Base-by-base conservation (phyloP, 805 yeast species). In the Myxozyma lipomycoides region DNA sequence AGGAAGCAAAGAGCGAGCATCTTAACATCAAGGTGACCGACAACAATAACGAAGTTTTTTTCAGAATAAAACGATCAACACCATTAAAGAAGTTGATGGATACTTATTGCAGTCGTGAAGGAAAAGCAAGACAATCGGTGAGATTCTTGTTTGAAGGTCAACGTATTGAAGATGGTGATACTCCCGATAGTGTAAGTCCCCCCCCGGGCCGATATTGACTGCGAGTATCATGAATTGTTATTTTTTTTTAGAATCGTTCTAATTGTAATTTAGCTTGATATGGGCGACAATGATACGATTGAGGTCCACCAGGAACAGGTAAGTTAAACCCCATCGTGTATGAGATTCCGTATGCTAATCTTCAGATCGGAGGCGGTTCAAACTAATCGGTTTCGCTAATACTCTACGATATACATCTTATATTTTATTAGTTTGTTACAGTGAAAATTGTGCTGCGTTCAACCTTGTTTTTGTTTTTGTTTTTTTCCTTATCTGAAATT, bases 21-120 rank as follows among this genome's bases (percentile, higher is more conserved):
- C 85, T 93, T 70, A 89, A 87, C 75, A 74, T 93, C 71, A 89
- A 88, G 70, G 98, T 93, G 43, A 83, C 95, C 32, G 98, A 93
- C 69, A 95, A 95, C 43, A 77, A 84, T 47, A 84, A 95, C 19
- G 99, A 93, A 69, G 90, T 93, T 57, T 89, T 85, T 70, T 93
- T 93, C 82, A 90, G 91, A 70, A 91, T 93, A 70, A 89, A 90
- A 74, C 79, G 86, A 71, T 77, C 90, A 37, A 93, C 98, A 3
- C 95, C 91, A 43, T 78, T 93, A 75, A 86, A 81, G 70, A 86
- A 96, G 73, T 81, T 93, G 64, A 91, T 93, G 89, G 98, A 91
- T 65, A 96, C 97, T 10, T 93, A 91, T 69, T 95, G 98, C 69
- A 90, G 90, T 73, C 86, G 98, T 75, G 96, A 91, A 66, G 98